Conservation (phyloP, 2,329 filamentous ascomycete species). For the Colletotrichum horii region DNA sequence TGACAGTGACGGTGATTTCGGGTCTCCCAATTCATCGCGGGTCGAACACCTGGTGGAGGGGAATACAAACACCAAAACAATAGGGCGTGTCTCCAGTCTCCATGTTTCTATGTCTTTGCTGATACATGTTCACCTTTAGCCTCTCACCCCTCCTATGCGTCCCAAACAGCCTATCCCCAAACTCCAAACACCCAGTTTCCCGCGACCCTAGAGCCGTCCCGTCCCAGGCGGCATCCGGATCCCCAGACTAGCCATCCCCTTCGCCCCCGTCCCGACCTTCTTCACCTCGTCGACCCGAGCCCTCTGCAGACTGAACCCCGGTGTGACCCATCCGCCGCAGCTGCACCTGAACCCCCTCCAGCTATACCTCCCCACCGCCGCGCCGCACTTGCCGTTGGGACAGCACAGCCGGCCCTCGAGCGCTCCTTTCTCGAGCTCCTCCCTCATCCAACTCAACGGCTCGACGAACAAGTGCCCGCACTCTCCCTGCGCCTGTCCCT, state of each 20-base stretch:
- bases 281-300: constrained; percentile 77
- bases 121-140: neutral
- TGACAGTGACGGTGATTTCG: neutral
- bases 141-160: neutral
- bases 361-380: constrained; percentile 89
- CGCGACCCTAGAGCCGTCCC: constrained; percentile 4
- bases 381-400: constrained; percentile 77
- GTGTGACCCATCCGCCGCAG: constrained; percentile 89
- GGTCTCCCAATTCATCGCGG: rapidly evolving
- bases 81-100: rapidly evolving
- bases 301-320: constrained; percentile 85
- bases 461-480: constrained; percentile 93
- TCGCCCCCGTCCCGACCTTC: constrained; percentile 27
- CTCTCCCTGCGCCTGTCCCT: constrained; percentile 11
- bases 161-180: neutral
- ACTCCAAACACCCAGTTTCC: neutral
- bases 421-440: constrained; percentile 78
- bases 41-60: neutral
- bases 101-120: neutral
- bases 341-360: constrained; percentile 96
- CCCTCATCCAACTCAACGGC: constrained; percentile 93
- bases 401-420: constrained; percentile 87
- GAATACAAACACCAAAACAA: rapidly evolving
- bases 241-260: constrained; percentile 37
- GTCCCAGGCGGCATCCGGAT: constrained; percentile 62